Evolutionary conservation across 2,329 filamentous ascomycete species (phyloP), one percentile per base, ranked within the genome.

Genomic region (Epicoccum sorghinum): DNA sequence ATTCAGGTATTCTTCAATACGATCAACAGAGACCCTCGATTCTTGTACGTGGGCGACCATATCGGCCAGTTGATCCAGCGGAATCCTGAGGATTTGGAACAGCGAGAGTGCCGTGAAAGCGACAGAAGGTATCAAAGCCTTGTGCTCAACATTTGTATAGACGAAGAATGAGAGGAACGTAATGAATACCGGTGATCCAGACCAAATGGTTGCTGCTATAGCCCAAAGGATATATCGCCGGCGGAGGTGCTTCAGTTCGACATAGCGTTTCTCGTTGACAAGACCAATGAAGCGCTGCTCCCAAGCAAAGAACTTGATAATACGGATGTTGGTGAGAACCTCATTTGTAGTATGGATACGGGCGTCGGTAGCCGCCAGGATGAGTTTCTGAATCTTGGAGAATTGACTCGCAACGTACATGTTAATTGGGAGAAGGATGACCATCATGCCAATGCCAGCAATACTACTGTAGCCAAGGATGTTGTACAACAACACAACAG

Each of bases 271-370:
- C 73, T 97, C 93, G 57, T 96, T 89, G 30, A 99, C 91, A 49
- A 91, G 86, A 22, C 86, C 84, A 52, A 90, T 86, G 72, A 97
- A 99, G 2, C 93, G 89, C 65, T 92, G 87, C 74, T 99, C 95
- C 95, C 95, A 99, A 0, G 95, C 93, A 72, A 99, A 99, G 75
- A 95, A 99, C 73, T 99, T 99, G 84, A 99, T 98, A 72, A 99
- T 97, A 46, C 95, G 87, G 62, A 99, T 98, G 67, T 98, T 99
- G 70, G 96, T 93, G 25, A 99, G 80, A 7, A 98, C 90, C 75
- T 99, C 95, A 72, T 99, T 99, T 4, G 95, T 99, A 4, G 92
- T 89, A 70, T 97, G 91, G 59, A 99, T 98, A 47, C 95, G 88
- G 69, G 95, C 95, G 76, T 99, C 95, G 3, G 95, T 99, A 18